Evolutionary conservation across 176 grass and related monocot species (phyloP).

Genomic region (Triticum dicoccoides): DNA sequence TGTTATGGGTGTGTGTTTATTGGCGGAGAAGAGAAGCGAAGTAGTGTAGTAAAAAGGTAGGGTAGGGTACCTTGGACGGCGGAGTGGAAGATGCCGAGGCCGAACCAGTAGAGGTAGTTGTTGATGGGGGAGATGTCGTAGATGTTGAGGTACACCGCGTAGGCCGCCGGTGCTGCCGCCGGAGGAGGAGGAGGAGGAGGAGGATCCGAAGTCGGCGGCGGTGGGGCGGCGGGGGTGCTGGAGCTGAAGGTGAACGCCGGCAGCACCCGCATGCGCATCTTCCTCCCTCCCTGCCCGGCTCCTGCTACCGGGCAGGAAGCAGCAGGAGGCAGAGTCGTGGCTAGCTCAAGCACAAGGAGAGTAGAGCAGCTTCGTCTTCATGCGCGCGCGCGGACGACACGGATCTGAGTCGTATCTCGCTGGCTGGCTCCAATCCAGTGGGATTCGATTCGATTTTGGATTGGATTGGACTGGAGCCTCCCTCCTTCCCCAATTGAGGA

Average conservation of each 20-base stretch:
- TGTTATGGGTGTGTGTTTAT: too few species aligned
- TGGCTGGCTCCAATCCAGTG: neutral
- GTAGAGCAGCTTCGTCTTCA: neutral
- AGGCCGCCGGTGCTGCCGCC: neutral
- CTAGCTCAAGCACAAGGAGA: too few species aligned
- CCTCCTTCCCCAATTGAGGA: neutral
- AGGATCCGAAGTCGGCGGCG: neutral
- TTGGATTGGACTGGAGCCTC: too few species aligned
- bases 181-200: neutral
- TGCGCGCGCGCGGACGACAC: neutral
- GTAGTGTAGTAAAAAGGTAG: neutral
- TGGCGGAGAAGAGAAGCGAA: neutral
- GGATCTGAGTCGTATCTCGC: neutral
- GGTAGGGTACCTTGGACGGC: constrained; percentile 69
- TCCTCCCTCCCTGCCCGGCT: neutral
- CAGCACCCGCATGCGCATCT: constrained; percentile 44
- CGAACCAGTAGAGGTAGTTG: constrained; percentile 93
- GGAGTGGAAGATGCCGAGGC: constrained; percentile 93
- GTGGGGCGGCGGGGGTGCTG: neutral
- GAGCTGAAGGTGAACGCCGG: constrained; percentile 28
- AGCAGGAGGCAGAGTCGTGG: too few species aligned
- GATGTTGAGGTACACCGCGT: constrained; percentile 66
- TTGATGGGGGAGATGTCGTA: constrained; percentile 94
- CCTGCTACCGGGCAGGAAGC: too few species aligned
- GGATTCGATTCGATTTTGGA: too few species aligned